Base-by-base conservation (phyloP, 257 asterid species). In the Striga asiatica region DNA sequence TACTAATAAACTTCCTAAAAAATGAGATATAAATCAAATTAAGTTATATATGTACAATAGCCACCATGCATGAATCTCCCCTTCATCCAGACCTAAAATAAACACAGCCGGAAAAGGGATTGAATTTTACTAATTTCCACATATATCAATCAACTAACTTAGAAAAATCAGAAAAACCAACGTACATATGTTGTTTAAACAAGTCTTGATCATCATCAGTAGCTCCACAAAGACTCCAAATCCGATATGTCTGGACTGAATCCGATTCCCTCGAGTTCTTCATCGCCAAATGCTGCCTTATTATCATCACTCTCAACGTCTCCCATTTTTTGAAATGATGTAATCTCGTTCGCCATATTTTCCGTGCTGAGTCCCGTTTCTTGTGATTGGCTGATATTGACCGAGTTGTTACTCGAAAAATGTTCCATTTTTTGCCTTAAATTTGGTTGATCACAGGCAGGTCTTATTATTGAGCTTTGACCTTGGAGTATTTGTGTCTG, bases 331-430 rank as follows among this genome's bases (percentile, higher is more conserved):
- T 61, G 27, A 18, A 55, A 60, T 0, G 83, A 78, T 3, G 81
- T 75, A 32, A 75, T 80, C 52, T 84, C 85, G 32, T 73, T 58
- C 4, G 60, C 77, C 64, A 58, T 4, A 31, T 61, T 67, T 9
- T 72, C 78, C 4, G 46, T 56, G 66, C 75, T 73, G 1, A 68
- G 64, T 1, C 79, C 75, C 1, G 75, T 73, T n/a, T 73, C 72
- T 21, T 69, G 70, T 6, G 79, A 74, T 4, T 66, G 76, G 64
- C 76, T 79, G 27, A 79, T 70, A 73, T 70, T 49, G 0, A 94
- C 79, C 60, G 72, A 68, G 70, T 77, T 79, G 1, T 72, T 29
- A 1, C 85, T 78, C 43, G 66, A 56, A 43, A 2, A 16, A 4
- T 46, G 75, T 66, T 85, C 94, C 62, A 29, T 51, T 37, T 73